Base-by-base conservation (phyloP, 371 early-diverging fungal genomes). In the Mortierella sp. region DNA sequence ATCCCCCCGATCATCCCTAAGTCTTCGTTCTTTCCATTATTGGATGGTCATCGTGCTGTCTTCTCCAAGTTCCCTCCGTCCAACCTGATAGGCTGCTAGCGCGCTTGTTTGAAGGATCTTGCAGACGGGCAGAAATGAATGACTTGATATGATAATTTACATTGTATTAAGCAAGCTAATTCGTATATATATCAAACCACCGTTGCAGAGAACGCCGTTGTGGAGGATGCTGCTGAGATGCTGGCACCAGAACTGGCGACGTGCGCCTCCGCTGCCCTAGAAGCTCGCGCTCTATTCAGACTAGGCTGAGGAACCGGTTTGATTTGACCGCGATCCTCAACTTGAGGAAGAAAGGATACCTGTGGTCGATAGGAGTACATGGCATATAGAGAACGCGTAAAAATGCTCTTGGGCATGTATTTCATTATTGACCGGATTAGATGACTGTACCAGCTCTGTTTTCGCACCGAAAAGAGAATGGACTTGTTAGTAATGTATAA, bases 321-420 rank as follows among this genome's bases (percentile, higher is more conserved):
- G 26, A 39, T 15, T 26, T 61, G 42, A 0, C 67, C 73, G 21
- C 28, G 52, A 28, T 66, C 59, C 32, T 44, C 17, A 11, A 58
- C 55, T 2, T 26, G 59, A 0, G 53, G 51, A 24, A 72, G 49
- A 32, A 72, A 72, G 1, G 62, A 34, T 19, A 53, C 63, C 49
- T 72, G 63, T 15, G 67, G 73, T 7, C 63, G 58, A 43, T 72
- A 70, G 8, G 52, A 23, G 52, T 68, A 60, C 69, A 61, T 68
- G 50, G 60, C 69, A 7, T 60, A 50, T 1, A 61, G 52, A 11
- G 69, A 55, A 3, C 59, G 52, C 17, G 48, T 59, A 34, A 54
- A 70, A n/a, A 63, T 17, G 51, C 57, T 62, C 43, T 57, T 56
- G 53, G 70, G 70, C 62, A 70, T 56, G 42, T 57, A 48, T 27